Evolutionary conservation across 192 early-diverging fungal genomes (phyloP).

Genomic region (Podila horticola): DNA sequence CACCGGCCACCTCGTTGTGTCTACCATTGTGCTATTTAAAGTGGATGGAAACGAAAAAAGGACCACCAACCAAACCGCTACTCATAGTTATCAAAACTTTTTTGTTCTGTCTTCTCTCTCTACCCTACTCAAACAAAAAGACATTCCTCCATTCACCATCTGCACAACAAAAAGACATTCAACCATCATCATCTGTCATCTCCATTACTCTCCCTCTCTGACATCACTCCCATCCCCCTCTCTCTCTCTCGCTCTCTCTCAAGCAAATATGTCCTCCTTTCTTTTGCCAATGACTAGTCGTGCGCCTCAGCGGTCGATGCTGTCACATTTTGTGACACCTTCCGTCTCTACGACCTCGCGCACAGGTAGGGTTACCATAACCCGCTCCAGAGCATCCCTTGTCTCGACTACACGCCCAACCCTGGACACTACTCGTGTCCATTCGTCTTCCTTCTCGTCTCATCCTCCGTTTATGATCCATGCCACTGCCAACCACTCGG

Average conservation of each 20-base stretch:
- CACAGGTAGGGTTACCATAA: background rate
- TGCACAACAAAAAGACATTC: background rate
- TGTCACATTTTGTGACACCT: conserved; percentile 40
- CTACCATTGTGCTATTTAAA: no score
- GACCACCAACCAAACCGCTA: background rate
- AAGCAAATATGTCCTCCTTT: conserved; percentile 21
- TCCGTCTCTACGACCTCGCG: background rate
- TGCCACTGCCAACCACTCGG: conserved; percentile 5
- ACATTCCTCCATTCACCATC: no score
- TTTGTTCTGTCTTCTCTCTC: background rate
- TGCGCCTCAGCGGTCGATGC: conserved; percentile 42
- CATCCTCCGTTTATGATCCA: conserved; percentile 9
- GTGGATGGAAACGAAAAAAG: no score
- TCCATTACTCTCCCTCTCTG: background rate
- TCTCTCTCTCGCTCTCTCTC: no score
- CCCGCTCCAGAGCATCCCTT: conserved; percentile 14
- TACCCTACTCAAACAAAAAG: no score
- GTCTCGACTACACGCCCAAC: conserved; percentile 9
- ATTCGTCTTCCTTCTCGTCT: conserved; percentile 8
- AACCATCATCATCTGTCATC: background rate
- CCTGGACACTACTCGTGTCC: background rate
- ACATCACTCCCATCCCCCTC: background rate
- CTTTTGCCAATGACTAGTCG: conserved; percentile 29
- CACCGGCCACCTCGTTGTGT: background rate
- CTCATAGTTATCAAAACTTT: background rate